phyloP scores from a whole-genome alignment of 495 filamentous ascomycete species.

The Viridothelium virens region DNA sequence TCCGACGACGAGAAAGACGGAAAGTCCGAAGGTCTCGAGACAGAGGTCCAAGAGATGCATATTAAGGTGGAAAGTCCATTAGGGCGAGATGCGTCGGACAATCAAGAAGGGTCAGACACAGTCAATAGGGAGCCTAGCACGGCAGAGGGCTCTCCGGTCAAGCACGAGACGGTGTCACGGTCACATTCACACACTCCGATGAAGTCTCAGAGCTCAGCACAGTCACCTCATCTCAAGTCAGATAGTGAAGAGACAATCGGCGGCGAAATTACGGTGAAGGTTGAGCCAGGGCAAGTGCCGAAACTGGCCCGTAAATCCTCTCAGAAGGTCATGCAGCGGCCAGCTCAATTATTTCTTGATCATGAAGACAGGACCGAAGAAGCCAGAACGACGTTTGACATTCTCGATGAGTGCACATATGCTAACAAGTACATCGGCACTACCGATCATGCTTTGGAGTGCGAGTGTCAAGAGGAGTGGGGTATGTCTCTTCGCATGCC shows the following conservation, averaged over 20 bases:
- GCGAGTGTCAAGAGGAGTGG: conserved; percentile 93
- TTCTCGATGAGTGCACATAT: conserved; percentile 77
- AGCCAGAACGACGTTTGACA: conserved; percentile 65
- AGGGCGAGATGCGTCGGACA: conserved; percentile 23
- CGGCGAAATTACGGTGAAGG: conserved; percentile 54
- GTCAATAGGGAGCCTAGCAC: conserved; percentile 18
- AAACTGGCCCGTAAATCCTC: conserved; percentile 70
- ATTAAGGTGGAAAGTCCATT: conserved; percentile 25
- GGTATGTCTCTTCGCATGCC: conserved; percentile 55
- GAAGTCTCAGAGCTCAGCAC: conserved; percentile 32
- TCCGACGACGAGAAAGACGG: conserved; percentile 28
- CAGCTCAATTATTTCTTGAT: conserved; percentile 58
- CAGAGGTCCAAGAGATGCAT: conserved; percentile 32
- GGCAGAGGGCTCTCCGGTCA: conserved; percentile 3
- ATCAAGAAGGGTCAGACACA: conserved; percentile 12
- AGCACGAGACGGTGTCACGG: conserved; percentile 2
- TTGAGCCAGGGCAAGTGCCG: conserved; percentile 59
- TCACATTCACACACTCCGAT: conserved; percentile 36
- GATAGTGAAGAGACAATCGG: conserved; percentile 43
- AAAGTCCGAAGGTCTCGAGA: conserved; percentile 27
- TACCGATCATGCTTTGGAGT: conserved; percentile 89
- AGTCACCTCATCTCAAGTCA: conserved; percentile 35
- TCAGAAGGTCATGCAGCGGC: conserved; percentile 55
- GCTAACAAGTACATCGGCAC: conserved; percentile 80
- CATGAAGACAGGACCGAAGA: conserved; percentile 67